These are phyloP conservation scores for Aspergillus saccharolyticus DNA, from an alignment of 495 filamentous ascomycete species.

Conservation along the genomic window DNA sequence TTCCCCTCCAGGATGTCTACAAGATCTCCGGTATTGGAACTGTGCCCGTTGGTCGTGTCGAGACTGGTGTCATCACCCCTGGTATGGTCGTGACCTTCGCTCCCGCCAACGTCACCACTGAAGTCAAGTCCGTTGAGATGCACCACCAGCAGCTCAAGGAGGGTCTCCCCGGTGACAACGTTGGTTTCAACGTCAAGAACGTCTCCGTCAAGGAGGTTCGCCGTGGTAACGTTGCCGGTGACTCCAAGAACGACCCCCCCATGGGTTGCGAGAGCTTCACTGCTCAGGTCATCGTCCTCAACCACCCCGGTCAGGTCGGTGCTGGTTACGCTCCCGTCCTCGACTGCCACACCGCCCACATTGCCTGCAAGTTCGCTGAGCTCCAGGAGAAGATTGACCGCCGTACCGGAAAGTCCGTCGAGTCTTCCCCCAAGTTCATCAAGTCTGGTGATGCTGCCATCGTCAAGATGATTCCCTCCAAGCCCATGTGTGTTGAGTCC, in stretches of 20 bases:
- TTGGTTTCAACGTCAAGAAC: slow-evolving; percentile 99
- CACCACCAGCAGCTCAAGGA: slow-evolving; percentile 98
- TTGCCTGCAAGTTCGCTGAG: slow-evolving; percentile 99
- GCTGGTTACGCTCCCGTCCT: slow-evolving; percentile 98
- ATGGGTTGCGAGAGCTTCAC: slow-evolving; percentile 87
- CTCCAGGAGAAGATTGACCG: slow-evolving; percentile 99
- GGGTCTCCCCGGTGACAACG: slow-evolving; percentile 98
- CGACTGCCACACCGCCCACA: slow-evolving; percentile 99
- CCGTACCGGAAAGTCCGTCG: slow-evolving; percentile 97
- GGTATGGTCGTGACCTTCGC: slow-evolving; percentile 90
- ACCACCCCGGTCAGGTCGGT: slow-evolving; percentile 99
- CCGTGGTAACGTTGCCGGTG: slow-evolving; percentile 98
- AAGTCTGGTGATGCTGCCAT: slow-evolving; percentile 99
- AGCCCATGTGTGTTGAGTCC: slow-evolving; percentile 99
- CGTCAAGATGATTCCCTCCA: slow-evolving; percentile 99
- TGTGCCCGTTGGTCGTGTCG: slow-evolving; percentile 99
- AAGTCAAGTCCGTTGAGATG: slow-evolving; percentile 99
- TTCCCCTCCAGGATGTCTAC: slow-evolving; percentile 99
- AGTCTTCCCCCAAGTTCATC: slow-evolving; percentile 92
- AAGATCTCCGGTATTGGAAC: slow-evolving; percentile 99
- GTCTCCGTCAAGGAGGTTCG: slow-evolving; percentile 99
- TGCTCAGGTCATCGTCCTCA: slow-evolving; percentile 99
- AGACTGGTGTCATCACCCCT: slow-evolving; percentile 96
- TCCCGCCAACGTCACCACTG: slow-evolving; percentile 97
- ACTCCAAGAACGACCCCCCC: slow-evolving; percentile 99